phyloP scores from a whole-genome alignment of 176 grass and related monocot genomes.

The Aegilops sharonensis region DNA sequence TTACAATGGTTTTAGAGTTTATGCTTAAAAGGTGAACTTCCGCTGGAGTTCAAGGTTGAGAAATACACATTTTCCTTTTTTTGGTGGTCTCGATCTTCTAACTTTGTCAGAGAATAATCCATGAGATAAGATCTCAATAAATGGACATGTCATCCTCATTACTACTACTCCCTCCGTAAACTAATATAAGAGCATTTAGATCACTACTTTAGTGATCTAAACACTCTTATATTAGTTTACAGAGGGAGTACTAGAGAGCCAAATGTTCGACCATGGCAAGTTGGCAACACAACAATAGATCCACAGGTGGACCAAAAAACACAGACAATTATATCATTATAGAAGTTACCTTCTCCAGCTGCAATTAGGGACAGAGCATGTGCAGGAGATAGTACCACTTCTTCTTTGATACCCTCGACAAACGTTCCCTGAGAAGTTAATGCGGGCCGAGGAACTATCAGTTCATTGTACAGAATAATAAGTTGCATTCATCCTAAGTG shows the following conservation, averaged over 20 bases:
- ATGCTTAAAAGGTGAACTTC: neutral
- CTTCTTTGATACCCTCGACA: slow-evolving; percentile 99
- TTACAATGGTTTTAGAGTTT: neutral
- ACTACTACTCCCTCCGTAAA: neutral
- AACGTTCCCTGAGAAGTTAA: slow-evolving; percentile 76
- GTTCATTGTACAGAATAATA: slow-evolving; percentile 19
- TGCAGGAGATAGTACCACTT: slow-evolving; percentile 98
- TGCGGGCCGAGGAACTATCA: slow-evolving; percentile 15
- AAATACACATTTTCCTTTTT: neutral
- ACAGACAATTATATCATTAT: slow-evolving; percentile 4
- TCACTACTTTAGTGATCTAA: no score
- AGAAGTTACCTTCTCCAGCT: slow-evolving; percentile 86
- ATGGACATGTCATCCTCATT: slow-evolving; percentile 2
- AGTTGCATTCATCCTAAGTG: slow-evolving; percentile 6
- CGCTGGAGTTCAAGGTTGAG: neutral
- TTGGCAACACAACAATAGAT: neutral
- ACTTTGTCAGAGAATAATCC: neutral
- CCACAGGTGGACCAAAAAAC: neutral
- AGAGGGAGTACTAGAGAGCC: neutral
- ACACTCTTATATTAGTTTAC: no score
- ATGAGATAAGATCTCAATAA: neutral
- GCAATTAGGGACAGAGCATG: slow-evolving; percentile 98
- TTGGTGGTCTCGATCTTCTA: neutral
- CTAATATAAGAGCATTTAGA: no score
- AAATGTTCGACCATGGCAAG: slow-evolving; percentile 1